Conservation (phyloP, 768 basidiomycete genomes). For the Roridomyces roridus region DNA sequence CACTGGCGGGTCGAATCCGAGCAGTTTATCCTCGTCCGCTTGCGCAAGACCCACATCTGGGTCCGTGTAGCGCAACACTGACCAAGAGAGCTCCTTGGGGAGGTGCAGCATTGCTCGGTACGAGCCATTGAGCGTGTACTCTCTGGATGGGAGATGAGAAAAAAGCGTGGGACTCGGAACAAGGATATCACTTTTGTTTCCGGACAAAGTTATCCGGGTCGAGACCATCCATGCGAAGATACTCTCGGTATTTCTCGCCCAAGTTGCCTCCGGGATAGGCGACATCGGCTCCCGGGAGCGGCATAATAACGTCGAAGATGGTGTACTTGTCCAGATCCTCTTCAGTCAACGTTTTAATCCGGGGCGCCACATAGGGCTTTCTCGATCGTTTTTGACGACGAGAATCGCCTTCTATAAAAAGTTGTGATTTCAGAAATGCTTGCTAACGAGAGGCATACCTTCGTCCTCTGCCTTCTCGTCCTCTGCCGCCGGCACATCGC, state of each 20-base stretch:
- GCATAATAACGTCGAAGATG: conserved; percentile 96
- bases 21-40: conserved; percentile 92
- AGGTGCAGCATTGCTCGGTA: conserved; percentile 92
- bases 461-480: conserved; percentile 37
- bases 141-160: conserved; percentile 52
- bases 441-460: conserved; percentile 8
- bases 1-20: conserved; percentile 78
- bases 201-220: conserved; percentile 90
- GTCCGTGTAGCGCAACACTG: conserved; percentile 86
- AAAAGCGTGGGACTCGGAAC: neutral
- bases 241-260: conserved; percentile 86
- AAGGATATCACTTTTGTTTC: conserved; percentile 76
- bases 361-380: conserved; percentile 69
- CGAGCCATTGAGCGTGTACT: conserved; percentile 91
- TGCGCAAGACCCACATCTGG: conserved; percentile 92
- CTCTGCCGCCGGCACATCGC: conserved; percentile 39
- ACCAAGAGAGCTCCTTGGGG: conserved; percentile 84
- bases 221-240: conserved; percentile 83
- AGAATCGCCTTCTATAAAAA: conserved; percentile 28
- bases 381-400: conserved; percentile 41
- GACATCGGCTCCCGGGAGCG: conserved; percentile 94
- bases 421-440: neutral
- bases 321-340: conserved; percentile 82
- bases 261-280: conserved; percentile 88
- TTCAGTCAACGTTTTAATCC: conserved; percentile 78